Evolutionary conservation across 495 filamentous ascomycete genomes (phyloP), one percentile per base, ranked within the genome.

Genomic region (Aspergillus cavernicola): DNA sequence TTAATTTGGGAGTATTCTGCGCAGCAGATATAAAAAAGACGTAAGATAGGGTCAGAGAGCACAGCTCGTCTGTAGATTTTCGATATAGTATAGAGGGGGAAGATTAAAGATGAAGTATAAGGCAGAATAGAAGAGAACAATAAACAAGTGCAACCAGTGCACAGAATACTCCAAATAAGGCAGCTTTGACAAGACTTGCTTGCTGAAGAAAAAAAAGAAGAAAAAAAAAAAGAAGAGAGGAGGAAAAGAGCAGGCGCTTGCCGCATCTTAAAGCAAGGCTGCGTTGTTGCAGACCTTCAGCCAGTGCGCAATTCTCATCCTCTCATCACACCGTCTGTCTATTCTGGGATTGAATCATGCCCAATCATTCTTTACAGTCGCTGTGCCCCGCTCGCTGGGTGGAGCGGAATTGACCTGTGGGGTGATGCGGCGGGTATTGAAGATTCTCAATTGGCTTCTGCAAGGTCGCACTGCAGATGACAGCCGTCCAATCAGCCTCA

Each of bases 141-240:
- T 65, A 70, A 66, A 66, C 63, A 66, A 70, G 67, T 73, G 74
- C 65, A 80, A 69, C 68, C 69, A 74, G 73, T 72, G 67, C 67
- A 68, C 62, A 69, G 70, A 64, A 71, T 70, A 73, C 73, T 67
- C 76, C 72, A 66, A 76, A 75, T 59, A 56, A 47, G 62, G 64
- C 72, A 87, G 79, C 78, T 85, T 79, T 72, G 70, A 80, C 82
- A 84, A 83, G 83, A 73, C 77, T 44, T 47, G 43, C 86, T 88
- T 88, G 86, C 86, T 85, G 81, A 76, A 80, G 84, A 85, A 74
- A 60, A 66, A 80, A 84, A 57, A 58, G 59, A 60, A 45, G 66
- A 57, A 59, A 60, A 66, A 57, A 53, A 57, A 55, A 44, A 60
- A 40, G 46, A 32, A 52, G 60, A 63, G 56, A 29, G 12, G 36